phyloP scores from a whole-genome alignment of 1,284 basidiomycete species.

The Leccinum angustisporum region DNA sequence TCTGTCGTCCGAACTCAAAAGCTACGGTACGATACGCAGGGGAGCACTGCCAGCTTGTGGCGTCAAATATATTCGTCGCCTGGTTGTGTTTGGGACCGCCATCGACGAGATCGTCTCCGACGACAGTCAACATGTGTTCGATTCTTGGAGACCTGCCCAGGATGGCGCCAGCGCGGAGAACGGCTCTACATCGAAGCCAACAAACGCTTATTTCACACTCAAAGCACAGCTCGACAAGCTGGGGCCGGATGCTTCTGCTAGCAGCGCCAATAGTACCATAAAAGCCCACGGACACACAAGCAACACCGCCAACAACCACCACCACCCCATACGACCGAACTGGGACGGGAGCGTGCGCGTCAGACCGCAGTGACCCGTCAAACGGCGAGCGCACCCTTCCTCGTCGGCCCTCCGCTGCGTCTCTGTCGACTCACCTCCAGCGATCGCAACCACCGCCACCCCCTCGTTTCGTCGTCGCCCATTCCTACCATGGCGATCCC shows the following conservation, averaged over 20 bases:
- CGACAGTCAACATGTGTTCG: too few species aligned
- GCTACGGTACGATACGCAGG: too few species aligned
- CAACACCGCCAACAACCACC: constrained; percentile 1
- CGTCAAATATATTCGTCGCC: too few species aligned
- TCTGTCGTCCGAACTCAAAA: too few species aligned
- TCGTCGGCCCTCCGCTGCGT: constrained; percentile 32
- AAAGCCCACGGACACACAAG: neutral
- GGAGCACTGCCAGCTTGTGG: too few species aligned
- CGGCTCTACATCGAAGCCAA: constrained; percentile 25
- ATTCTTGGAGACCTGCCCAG: constrained; percentile 6
- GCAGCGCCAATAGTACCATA: neutral
- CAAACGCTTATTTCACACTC: constrained; percentile 56
- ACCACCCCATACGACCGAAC: constrained; percentile 31
- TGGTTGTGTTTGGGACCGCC: too few species aligned
- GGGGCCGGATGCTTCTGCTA: constrained; percentile 23
- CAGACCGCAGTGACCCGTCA: constrained; percentile 34
- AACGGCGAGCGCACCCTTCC: constrained; percentile 24
- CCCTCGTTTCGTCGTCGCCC: constrained; percentile 60
- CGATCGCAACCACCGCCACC: constrained; percentile 25
- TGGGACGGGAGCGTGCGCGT: constrained; percentile 66
- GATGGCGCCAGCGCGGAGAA: constrained; percentile 25
- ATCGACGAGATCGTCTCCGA: too few species aligned
- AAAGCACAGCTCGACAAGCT: constrained; percentile 57
- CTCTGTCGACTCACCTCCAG: constrained; percentile 39
- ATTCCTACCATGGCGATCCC: constrained; percentile 37